phyloP scores from a whole-genome alignment of 2,329 filamentous ascomycete genomes.

The Xylaria sp. region DNA sequence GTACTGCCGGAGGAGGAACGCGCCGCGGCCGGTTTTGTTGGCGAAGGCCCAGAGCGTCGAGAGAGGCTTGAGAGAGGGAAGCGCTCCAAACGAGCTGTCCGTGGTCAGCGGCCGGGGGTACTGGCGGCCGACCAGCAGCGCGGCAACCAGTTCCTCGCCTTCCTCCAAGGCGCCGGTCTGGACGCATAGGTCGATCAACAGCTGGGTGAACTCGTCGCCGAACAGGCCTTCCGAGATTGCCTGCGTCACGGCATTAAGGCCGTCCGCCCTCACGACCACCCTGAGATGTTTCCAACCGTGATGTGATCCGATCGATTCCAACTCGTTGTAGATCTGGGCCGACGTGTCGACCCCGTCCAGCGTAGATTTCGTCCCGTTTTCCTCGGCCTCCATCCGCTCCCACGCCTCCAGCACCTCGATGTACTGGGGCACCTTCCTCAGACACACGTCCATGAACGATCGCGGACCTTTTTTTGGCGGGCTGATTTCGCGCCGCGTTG shows the following conservation, averaged over 20 bases:
- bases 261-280: slow-evolving; percentile 50
- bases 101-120: slow-evolving; percentile 42
- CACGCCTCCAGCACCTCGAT: slow-evolving; percentile 49
- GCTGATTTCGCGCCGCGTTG: slow-evolving; percentile 37
- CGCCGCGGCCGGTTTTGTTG: slow-evolving; percentile 33
- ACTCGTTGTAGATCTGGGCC: slow-evolving; percentile 50
- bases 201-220: slow-evolving; percentile 42
- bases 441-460: slow-evolving; percentile 53
- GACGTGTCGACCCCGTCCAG: slow-evolving; percentile 44
- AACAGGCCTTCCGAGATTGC: slow-evolving; percentile 48
- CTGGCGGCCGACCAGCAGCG: slow-evolving; percentile 37
- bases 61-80: slow-evolving; percentile 36
- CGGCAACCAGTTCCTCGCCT: slow-evolving; percentile 44
- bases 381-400: slow-evolving; percentile 43
- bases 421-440: slow-evolving; percentile 52
- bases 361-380: slow-evolving; percentile 40
- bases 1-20: slow-evolving; percentile 44
- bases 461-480: slow-evolving; percentile 35
- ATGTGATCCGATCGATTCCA: slow-evolving; percentile 48
- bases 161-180: slow-evolving; percentile 42
- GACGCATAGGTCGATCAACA: slow-evolving; percentile 47
- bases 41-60: slow-evolving; percentile 40
- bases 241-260: slow-evolving; percentile 45
- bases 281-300: slow-evolving; percentile 51
- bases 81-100: slow-evolving; percentile 36